Evolutionary conservation across 2,329 filamentous ascomycete genomes (phyloP).

Genomic region (Hansfordia pulvinata): DNA sequence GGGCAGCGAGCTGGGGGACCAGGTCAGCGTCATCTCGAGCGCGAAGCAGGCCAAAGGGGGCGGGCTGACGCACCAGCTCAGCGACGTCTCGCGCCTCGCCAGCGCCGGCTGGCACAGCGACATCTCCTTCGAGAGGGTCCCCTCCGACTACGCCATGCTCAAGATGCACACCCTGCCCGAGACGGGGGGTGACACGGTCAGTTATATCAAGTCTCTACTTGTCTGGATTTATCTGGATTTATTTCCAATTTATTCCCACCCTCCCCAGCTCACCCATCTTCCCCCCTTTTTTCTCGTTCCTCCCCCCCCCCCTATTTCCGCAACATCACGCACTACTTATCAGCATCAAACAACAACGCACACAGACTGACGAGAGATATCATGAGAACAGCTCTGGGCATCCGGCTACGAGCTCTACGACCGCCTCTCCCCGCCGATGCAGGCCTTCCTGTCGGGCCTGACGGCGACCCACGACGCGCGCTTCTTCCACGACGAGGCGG

Average conservation of each 20-base stretch:
- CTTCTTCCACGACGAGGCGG: constrained; percentile 36
- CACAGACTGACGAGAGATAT: neutral
- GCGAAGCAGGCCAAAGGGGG: constrained; percentile 40
- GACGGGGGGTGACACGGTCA: constrained; percentile 29
- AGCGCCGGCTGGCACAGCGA: constrained; percentile 36
- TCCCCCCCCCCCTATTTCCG: no score
- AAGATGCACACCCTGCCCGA: constrained; percentile 32
- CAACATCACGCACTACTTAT: no score
- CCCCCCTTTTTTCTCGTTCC: no score
- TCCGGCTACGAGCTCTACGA: constrained; percentile 40
- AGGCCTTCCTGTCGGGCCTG: constrained; percentile 30
- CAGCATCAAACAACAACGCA: neutral
- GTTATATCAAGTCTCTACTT: no score
- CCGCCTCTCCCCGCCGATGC: constrained; percentile 32
- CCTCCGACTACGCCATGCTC: constrained; percentile 38
- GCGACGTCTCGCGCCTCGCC: constrained; percentile 33
- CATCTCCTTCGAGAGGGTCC: constrained; percentile 38
- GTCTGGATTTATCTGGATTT: no score
- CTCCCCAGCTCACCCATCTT: no score
- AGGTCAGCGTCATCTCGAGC: constrained; percentile 42
- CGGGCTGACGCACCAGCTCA: constrained; percentile 34
- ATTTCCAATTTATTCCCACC: no score
- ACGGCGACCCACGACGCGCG: constrained; percentile 34
- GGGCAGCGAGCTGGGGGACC: constrained; percentile 35
- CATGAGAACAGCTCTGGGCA: constrained; percentile 25